Evolutionary conservation across 345 rosid species (phyloP), one percentile per base, ranked within the genome.

Genomic region (Pistacia integerrima): DNA sequence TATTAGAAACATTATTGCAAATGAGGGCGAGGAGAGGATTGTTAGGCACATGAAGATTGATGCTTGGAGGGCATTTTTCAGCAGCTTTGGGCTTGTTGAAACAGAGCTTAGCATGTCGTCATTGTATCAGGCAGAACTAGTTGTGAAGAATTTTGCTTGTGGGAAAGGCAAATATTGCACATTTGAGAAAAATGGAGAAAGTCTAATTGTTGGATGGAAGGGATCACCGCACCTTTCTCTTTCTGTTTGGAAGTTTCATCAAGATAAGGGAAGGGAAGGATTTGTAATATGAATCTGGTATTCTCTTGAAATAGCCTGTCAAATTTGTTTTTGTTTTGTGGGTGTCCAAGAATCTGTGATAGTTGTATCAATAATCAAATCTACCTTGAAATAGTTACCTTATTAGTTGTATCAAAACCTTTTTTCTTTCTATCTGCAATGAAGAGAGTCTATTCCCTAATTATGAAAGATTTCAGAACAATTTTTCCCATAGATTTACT

Each of bases 171-270:
- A 59, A 60, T 80, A 38, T 41, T 86, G 90, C 64, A 85, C 87
- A 0, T 65, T 84, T 8, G 57, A 73, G 3, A 16, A 61, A 78
- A 84, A 86, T 17, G 87, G 83, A 20, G 78, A 80, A 48, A 73
- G 82, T 78, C 63, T 86, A 9, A 25, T 87, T 22, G 60, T 74
- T 8, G 86, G 88, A 4, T 90, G 93, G 91, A 87, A 90, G 72
- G 87, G 85, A 18, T 83, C 87, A 7, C 87, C 88, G 1, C 4
- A 85, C 22, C 72, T 35, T 18, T 90, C 89, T 8, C 56, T 88
- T 68, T 88, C 92, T 1, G 76, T 82, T 66, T 87, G 89, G 86
- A 87, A 82, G 74, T 85, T 87, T 6, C 46, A 41, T 7, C 0
- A 41, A 41, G 9, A 6, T 41, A 7, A 41, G 46, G 8, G 8